Base-by-base conservation (phyloP, 768 basidiomycete genomes). In the Kwoniella sp. region DNA sequence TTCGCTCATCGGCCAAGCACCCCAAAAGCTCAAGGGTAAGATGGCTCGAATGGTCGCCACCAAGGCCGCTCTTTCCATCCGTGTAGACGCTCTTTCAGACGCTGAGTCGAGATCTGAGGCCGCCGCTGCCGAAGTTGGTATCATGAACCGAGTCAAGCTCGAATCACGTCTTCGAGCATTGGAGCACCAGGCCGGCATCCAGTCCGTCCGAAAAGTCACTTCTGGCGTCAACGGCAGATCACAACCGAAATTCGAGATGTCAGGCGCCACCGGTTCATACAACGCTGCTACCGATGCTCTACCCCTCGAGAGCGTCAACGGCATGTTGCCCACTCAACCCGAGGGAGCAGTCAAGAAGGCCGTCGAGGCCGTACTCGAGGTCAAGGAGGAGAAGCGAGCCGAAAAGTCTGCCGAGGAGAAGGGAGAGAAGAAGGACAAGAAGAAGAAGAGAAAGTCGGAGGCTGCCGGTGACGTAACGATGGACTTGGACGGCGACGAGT, bases 11-110 rank as follows among this genome's bases (percentile, higher is more conserved):
- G 95, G 95, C 34, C 93, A 96, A 84, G 94, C 95, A 53, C 92
- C 95, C 47, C 92, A 92, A 65, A 97, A 97, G 83, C 86, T 97
- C 71, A 99, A 98, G 85, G 95, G 95, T 74, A 99, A 97, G 89
- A 98, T 98, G 96, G 96, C 96, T 23, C 91, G 96, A 76, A 99
- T 99, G 96, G 93, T 98, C 30, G 94, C 96, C 55, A 98, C 96
- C 54, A 99, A 99, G 84, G 89, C 95, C 2, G 91, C 96, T 0
- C 87, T 99, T 15, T 95, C 95, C 4, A 92, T 96, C 74, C 95
- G 96, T 81, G 92, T 98, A 38, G 96, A 99, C 72, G 96, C 96
- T 7, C 88, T 99, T 52, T 90, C 94, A 47, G 93, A 96, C 67
- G 85, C 88, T 9, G 92, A 97, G 65, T 90, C 88, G 73, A 96